Base-by-base conservation (phyloP, 1,284 basidiomycete species). In the Porogramme epimiltina region DNA sequence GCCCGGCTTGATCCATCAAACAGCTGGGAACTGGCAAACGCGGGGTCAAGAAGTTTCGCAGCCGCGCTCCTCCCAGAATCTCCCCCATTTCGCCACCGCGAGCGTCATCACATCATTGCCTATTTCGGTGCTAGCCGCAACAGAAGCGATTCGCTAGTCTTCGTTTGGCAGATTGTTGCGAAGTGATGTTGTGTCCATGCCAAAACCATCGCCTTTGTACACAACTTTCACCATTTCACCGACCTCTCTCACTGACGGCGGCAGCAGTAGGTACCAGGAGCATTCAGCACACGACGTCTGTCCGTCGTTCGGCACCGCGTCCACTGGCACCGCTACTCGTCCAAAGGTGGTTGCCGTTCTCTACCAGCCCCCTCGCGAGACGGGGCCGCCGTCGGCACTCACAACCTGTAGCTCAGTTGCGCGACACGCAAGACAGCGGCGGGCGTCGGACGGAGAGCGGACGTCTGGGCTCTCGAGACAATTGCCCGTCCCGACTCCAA, bases 111-210 rank as follows among this genome's bases (percentile, higher is more conserved):
- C 23, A 48, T 49, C 49, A 36, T 43, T 62, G 48, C 61, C 61
- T 56, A 23, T 28, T 56, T 34, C 19, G 52, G 55, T 33, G 18
- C 31, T 28, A 22, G 47, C 44, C 50, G 39, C 54, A 49, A 48
- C 52, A 54, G 47, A 54, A 54, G 52, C 54, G 58, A 56, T 59
- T 56, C 55, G 42, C 49, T 42, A 45, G 48, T 54, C 54, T 47
- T 47, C 47, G 49, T 55, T 54, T 59, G 58, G 58, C 58, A 59
- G 58, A 59, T 59, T 56, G 58, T 59, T 51, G 55, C 55, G 58
- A 59, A 59, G 58, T 49, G 54, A 55, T 48, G 22, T 45, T 54
- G 55, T 47, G 37, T 39, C 51, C 48, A 41, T 49, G 51, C 49
- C 58, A 39, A 40, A 43, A 38, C 53, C 55, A 51, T 51, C 54